Evolutionary conservation across 148 eudicot species (phyloP), one percentile per base, ranked within the genome.

Genomic region (Suaeda aralocaspica): DNA sequence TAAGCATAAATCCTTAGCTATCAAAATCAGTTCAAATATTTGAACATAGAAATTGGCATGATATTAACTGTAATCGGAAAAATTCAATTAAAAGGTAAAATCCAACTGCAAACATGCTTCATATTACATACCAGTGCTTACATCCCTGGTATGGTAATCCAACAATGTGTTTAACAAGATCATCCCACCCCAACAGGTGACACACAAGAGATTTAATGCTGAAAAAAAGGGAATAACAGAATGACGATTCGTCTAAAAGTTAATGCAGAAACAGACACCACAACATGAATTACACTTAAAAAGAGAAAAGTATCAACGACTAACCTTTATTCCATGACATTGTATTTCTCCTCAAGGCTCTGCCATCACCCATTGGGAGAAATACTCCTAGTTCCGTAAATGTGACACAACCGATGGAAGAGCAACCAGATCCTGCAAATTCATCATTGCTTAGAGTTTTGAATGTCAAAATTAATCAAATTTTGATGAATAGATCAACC

Each of bases 111-210:
- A 63, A 8, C 36, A 16, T n/a, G 62, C 24, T 39, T 24, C 62
- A 64, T 63, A n/a, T n/a, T 41, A 44, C 59, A 77, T 83, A 89
- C 96, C 96, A 21, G 96, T 75, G 33, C 86, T 72, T 15, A 78
- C 96, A 86, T 94, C 98, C 18, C 92, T 96, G 22, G 83, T 60
- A 34, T 73, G 84, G 76, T 94, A 94, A 82, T 94, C 98, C n/a
- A 92, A 80, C 62, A 82, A 73, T 26, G 85, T 87, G 67, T 94
- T 94, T 2, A 94, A 76, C 91, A 94, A 36, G 98, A 94, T 97
- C 98, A 94, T 77, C 98, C 98, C 44, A 94, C 98, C 41, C 98
- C 98, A 70, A 94, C 98, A 68, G 98, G 98, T 57, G 98, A 94
- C 86, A 91, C 98, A 94, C 6, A 94, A 88, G 45, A 94, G 79